These are phyloP conservation scores for Candida pseudofarinosa DNA, from an alignment of 805 yeast species.

Conservation along the genomic window DNA sequence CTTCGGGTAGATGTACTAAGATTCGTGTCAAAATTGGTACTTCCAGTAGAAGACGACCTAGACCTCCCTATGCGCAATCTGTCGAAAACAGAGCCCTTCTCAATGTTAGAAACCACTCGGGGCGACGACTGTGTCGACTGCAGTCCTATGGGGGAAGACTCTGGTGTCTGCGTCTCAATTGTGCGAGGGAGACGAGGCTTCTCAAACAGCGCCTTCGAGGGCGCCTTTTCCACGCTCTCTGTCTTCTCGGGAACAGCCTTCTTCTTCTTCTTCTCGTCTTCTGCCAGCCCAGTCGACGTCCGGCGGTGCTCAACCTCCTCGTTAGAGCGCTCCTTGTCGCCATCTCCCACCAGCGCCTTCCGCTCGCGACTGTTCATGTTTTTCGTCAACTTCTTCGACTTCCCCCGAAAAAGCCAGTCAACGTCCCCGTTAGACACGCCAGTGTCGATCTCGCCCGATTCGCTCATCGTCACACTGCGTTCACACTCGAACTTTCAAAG, in stretches of 20 bases:
- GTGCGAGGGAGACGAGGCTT: neutral
- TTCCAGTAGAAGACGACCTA: conserved; percentile 21
- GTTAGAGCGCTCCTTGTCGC: conserved; percentile 4
- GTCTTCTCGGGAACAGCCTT: neutral
- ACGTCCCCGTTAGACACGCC: conserved; percentile 74
- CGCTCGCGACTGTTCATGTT: conserved; percentile 23
- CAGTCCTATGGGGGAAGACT: neutral
- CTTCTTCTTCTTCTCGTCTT: neutral
- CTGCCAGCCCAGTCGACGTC: neutral
- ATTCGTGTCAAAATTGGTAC: neutral
- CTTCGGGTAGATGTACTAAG: neutral
- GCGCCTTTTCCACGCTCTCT: neutral
- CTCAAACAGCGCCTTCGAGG: neutral
- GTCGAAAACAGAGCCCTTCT: conserved; percentile 16
- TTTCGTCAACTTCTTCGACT: conserved; percentile 53
- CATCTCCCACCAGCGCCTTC: conserved; percentile 6
- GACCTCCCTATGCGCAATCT: conserved; percentile 23
- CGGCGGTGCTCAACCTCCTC: conserved; percentile 11
- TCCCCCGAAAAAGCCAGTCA: conserved; percentile 83
- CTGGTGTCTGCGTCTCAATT: neutral
- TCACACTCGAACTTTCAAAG: too few relatives aligned
- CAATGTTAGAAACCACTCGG: conserved; percentile 3
- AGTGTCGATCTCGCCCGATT: conserved; percentile 21
- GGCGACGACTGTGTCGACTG: neutral
- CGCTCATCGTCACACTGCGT: conserved; percentile 2